Evolutionary conservation across 1,139 yeast species (phyloP).

Genomic region (Hemisphaericaspora xylanilytica): DNA sequence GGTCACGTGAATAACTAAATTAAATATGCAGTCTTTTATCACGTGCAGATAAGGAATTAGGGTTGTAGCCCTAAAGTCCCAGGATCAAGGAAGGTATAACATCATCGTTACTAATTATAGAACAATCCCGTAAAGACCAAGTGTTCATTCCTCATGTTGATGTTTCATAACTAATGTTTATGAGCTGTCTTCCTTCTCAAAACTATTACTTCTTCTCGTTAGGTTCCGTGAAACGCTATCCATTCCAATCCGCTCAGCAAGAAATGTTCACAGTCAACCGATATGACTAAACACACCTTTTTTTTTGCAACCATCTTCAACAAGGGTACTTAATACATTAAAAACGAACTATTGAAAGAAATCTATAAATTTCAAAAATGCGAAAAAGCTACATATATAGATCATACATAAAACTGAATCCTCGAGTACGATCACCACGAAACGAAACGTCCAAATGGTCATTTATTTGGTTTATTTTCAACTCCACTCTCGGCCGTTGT

Average conservation of each 20-base stretch:
- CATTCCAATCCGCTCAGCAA: too few species aligned
- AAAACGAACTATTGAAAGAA: conserved; percentile 4
- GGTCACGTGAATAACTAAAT: neutral
- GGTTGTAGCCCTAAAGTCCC: conserved; percentile 4
- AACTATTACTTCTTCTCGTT: too few species aligned
- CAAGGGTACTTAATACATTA: conserved; percentile 2
- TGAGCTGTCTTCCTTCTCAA: too few species aligned
- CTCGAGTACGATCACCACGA: too few species aligned
- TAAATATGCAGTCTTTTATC: conserved; percentile 1
- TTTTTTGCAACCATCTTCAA: conserved; percentile 4
- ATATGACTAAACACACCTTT: too few species aligned
- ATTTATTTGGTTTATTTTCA: conserved; percentile 2
- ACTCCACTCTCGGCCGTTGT: conserved; percentile 11
- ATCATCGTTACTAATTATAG: too few species aligned
- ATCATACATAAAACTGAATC: too few species aligned
- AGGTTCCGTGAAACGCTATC: too few species aligned
- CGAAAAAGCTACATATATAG: neutral
- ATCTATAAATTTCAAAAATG: conserved; percentile 2
- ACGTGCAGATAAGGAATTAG: neutral
- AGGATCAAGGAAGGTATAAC: neutral
- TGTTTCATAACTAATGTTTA: too few species aligned
- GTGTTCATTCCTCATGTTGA: too few species aligned
- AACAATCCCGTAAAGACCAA: too few species aligned
- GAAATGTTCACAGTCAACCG: too few species aligned
- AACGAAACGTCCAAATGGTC: neutral